These are phyloP conservation scores for Pseudocercospora fuligena DNA, from an alignment of 2,329 filamentous ascomycete species.

Conservation along the genomic window DNA sequence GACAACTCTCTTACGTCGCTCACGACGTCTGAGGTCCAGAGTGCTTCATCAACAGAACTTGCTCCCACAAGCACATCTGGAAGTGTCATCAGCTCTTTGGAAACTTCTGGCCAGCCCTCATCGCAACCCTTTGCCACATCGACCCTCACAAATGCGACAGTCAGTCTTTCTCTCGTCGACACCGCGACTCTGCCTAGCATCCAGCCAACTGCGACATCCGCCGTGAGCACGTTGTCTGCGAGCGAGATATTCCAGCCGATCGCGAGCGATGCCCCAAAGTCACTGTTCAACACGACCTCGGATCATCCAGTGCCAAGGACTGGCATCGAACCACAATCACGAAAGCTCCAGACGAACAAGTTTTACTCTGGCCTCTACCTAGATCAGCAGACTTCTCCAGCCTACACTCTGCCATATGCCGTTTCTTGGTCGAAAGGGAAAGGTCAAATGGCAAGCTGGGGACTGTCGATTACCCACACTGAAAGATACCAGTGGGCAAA, in stretches of 20 bases:
- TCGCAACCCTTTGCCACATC: constrained; percentile 39
- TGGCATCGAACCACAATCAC: constrained; percentile 45
- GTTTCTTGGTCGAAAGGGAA: constrained; percentile 46
- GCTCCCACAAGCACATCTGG: constrained; percentile 28
- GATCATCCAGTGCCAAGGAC: constrained; percentile 49
- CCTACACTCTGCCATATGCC: constrained; percentile 71
- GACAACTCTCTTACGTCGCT: constrained; percentile 35
- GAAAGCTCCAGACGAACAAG: constrained; percentile 73
- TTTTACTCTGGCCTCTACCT: constrained; percentile 76
- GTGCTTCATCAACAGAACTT: constrained; percentile 27
- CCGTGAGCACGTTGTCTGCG: constrained; percentile 32
- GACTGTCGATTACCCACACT: constrained; percentile 76
- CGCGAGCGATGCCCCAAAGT: constrained; percentile 46
- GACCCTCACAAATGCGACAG: constrained; percentile 27
- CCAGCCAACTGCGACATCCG: constrained; percentile 33
- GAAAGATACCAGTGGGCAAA: constrained; percentile 66
- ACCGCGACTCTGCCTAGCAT: constrained; percentile 32
- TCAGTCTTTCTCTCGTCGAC: constrained; percentile 39
- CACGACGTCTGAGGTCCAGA: constrained; percentile 39
- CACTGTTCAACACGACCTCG: constrained; percentile 45
- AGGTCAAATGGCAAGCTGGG: constrained; percentile 70
- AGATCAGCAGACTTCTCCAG: constrained; percentile 68
- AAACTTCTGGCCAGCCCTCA: constrained; percentile 34
- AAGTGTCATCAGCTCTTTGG: constrained; percentile 30
- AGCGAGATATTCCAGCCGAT: constrained; percentile 50